phyloP scores from a whole-genome alignment of 441 rosid genomes.

The Populus tomentosa region DNA sequence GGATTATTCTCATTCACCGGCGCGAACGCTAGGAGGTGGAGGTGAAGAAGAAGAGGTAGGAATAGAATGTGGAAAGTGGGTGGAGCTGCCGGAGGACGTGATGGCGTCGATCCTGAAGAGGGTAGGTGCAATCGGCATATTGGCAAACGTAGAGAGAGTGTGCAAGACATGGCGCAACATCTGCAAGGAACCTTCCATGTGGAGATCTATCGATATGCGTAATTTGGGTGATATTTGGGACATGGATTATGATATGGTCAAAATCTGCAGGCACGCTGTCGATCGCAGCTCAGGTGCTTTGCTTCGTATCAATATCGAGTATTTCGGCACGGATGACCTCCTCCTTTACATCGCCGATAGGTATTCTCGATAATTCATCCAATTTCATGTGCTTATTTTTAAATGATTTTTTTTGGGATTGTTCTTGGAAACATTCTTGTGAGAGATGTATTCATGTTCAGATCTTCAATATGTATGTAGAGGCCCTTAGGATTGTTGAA shows the following conservation, averaged over 20 bases:
- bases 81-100: conserved; percentile 50
- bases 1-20: not conserved
- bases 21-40: not conserved
- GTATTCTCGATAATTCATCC: conserved; percentile 18
- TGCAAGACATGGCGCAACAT: conserved; percentile 51
- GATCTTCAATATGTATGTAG: not conserved
- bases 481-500: not conserved
- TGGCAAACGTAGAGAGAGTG: conserved; percentile 38
- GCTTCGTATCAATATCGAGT: conserved; percentile 30
- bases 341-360: conserved; percentile 39
- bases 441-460: not conserved
- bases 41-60: not conserved
- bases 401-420: not conserved
- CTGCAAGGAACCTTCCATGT: conserved; percentile 52
- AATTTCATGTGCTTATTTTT: not conserved
- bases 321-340: conserved; percentile 38
- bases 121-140: conserved; percentile 32
- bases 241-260: conserved; percentile 5
- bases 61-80: conserved; percentile 30
- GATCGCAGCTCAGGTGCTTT: conserved; percentile 46
- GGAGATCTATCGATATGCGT: conserved; percentile 50
- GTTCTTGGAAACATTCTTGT: not conserved
- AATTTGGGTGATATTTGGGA: not conserved
- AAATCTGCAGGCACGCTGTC: conserved; percentile 43
- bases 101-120: conserved; percentile 31